Evolutionary conservation across 2,329 filamentous ascomycete species (phyloP), one percentile per base, ranked within the genome.

Genomic region (Stenocarpella maydis): DNA sequence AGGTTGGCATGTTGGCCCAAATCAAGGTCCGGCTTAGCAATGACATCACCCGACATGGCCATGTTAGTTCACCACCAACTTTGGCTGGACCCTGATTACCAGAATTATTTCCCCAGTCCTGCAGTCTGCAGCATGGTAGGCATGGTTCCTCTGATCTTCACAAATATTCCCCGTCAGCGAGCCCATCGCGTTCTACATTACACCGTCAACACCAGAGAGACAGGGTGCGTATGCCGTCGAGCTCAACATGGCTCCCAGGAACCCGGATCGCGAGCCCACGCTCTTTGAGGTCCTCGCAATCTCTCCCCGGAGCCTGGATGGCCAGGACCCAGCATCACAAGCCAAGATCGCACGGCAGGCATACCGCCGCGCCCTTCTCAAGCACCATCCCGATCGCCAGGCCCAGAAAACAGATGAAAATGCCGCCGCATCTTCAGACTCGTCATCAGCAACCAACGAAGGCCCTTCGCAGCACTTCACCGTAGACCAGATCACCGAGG

Each of bases 261-360:
- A 67, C 5, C 41, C 52, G 1, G 21, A 60, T 28, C 65, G 50
- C 37, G 76, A 78, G 73, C 77, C 80, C 66, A 82, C 81, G 68
- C 78, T 82, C 74, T 85, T 84, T 75, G 81, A 84, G 70, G 78
- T 85, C 74, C 82, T 85, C 63, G 78, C 78, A 28, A 76, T 85
- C 55, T 80, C 82, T 7, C 74, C 77, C 49, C 74, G 76, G 66
- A 76, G 80, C 34, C 77, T 79, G 52, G 74, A 79, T 69, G 77
- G 77, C 63, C 73, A 78, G 69, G 71, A 74, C 55, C 75, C 78
- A 69, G 69, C 79, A 15, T 73, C 78, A 67, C 78, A 80, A 73
- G 77, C 78, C 31, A 78, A 67, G 8, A 67, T 43, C 15, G 43
- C 85, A 34, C 84, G 83, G 73, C 78, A 79, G 68, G 83, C 83